These are phyloP conservation scores for Leccinellum rugosiceps DNA, from an alignment of 768 basidiomycete genomes.

Conservation along the genomic window DNA sequence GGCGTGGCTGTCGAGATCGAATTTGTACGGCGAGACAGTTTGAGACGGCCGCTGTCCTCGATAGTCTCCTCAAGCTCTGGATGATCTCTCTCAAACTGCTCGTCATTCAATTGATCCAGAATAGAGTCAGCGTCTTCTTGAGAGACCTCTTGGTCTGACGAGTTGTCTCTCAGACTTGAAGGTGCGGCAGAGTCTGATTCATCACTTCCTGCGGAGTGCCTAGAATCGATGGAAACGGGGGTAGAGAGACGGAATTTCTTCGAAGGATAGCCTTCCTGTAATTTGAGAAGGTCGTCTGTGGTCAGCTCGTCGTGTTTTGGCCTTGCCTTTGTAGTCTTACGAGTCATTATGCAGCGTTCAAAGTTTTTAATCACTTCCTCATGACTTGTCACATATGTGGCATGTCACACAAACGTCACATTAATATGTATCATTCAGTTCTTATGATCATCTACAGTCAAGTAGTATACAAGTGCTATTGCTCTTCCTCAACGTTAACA, in stretches of 20 bases:
- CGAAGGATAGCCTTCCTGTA: conserved; percentile 39
- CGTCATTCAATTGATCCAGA: conserved; percentile 4
- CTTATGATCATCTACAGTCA: no score
- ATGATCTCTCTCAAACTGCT: neutral
- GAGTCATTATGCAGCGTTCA: neutral
- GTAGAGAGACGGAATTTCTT: conserved; percentile 34
- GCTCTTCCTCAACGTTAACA: no score
- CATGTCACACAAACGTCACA: conserved; percentile 1
- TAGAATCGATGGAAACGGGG: neutral
- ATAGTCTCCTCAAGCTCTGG: neutral
- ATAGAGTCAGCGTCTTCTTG: conserved; percentile 9
- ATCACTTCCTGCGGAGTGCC: neutral
- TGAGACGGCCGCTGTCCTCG: conserved; percentile 18
- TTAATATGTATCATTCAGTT: no score
- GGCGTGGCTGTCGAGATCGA: conserved; percentile 10
- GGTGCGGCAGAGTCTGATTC: conserved; percentile 6
- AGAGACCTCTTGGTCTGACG: conserved; percentile 20
- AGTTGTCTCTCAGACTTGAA: conserved; percentile 6
- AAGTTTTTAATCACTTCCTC: no score
- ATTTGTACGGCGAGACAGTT: conserved; percentile 19
- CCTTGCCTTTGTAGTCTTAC: conserved; percentile 11
- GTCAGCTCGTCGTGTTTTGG: conserved; percentile 28
- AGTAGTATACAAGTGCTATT: no score
- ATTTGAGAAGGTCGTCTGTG: conserved; percentile 46
- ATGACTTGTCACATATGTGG: neutral